Base-by-base conservation (phyloP, 257 asterid genomes). In the Oldenlandia corymbosa region DNA sequence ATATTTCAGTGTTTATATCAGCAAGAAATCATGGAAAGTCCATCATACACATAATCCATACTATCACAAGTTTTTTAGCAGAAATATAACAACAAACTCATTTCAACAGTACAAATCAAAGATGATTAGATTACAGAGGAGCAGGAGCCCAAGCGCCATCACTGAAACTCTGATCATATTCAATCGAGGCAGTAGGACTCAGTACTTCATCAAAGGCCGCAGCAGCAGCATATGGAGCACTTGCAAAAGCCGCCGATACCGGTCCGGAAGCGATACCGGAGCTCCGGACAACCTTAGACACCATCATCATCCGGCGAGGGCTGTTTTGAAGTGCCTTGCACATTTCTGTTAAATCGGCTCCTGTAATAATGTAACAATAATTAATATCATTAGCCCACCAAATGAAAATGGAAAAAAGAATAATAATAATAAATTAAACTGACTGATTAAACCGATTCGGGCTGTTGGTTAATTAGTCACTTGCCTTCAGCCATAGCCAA, bases 401-500 rank as follows among this genome's bases (percentile, higher is more conserved):
- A 34, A 34, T 34, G 9, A 34, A 34, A 34, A 34, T 52, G n/a
- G 5, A 0, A 2, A 7, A 32, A 2, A 27, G 39, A 54, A 27
- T n/a, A n/a, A 43, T 43, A 41, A 1, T n/a, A n/a, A 17, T 17
- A n/a, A 14, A 5, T n/a, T n/a, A n/a, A n/a, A n/a, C n/a, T n/a
- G n/a, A n/a, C n/a, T n/a, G n/a, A n/a, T n/a, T n/a, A n/a, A n/a
- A n/a, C n/a, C n/a, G n/a, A n/a, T n/a, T n/a, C n/a, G n/a, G n/a
- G n/a, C n/a, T n/a, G n/a, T n/a, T n/a, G n/a, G n/a, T n/a, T n/a
- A n/a, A n/a, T n/a, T n/a, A n/a, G n/a, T n/a, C n/a, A n/a, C 30
- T 31, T 41, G 68, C 80, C 83, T 78, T 78, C 80, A 51, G 73
- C 83, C 21, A 59, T 31, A 65, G 78, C 80, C 74, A 78, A 64